Percentiles rank a stretch among this genome's conserved stretches.
phyloP scores from a whole-genome alignment of 2,329 filamentous ascomycete genomes.

The Stemphylium vesicarium region DNA sequence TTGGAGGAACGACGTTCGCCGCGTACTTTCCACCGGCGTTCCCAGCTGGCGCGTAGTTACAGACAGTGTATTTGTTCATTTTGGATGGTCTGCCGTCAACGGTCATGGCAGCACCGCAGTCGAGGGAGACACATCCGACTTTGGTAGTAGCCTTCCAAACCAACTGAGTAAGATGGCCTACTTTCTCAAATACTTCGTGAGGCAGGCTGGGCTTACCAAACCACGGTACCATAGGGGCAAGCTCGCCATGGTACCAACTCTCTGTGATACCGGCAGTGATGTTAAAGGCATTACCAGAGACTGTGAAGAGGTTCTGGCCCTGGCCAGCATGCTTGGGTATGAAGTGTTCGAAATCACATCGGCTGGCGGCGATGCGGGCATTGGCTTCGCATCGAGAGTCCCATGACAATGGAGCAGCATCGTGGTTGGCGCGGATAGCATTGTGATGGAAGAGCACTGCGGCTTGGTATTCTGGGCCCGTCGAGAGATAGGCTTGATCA shows the following conservation, averaged over 20 bases:
- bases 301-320: constrained; percentile 90
- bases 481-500: constrained; percentile 33
- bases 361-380: constrained; percentile 72
- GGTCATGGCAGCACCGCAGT: constrained; percentile 39
- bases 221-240: constrained; percentile 60
- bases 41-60: constrained; percentile 80
- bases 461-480: constrained; percentile 37
- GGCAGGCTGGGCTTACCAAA: constrained; percentile 63
- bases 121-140: constrained; percentile 45
- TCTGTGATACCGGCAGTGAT: constrained; percentile 75
- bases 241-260: constrained; percentile 88
- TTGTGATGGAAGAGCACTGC: constrained; percentile 76
- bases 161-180: constrained; percentile 48
- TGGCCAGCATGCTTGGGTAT: constrained; percentile 58
- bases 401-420: constrained; percentile 70
- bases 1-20: constrained; percentile 57
- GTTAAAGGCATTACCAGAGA: constrained; percentile 60
- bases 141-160: constrained; percentile 48
- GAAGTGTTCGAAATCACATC: constrained; percentile 74
- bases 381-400: constrained; percentile 63
- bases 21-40: constrained; percentile 63
- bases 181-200: constrained; percentile 55
- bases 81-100: constrained; percentile 23
- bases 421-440: constrained; percentile 83
- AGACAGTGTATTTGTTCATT: constrained; percentile 67